Conservation (phyloP, 2,329 filamentous ascomycete genomes). For the Paracorniculantispora psalliotae region DNA sequence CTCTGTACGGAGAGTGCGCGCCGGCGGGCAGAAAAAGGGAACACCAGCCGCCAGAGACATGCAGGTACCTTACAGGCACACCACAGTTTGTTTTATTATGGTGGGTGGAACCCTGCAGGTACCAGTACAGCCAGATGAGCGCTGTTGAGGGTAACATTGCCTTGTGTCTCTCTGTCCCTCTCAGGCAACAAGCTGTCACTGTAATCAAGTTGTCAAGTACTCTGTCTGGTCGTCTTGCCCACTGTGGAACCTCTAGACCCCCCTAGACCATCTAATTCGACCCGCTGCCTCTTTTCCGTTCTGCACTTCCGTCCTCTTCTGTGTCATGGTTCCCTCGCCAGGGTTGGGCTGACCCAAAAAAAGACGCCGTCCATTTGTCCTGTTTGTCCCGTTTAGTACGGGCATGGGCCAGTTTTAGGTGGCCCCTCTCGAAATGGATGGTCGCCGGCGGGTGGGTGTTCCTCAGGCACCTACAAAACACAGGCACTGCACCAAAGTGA, state of each 20-base stretch:
- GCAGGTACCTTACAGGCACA: neutral
- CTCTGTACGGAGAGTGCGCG: no score
- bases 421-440: slow-evolving; percentile 5
- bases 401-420: neutral
- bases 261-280: neutral
- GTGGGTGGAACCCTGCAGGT: neutral
- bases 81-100: neutral
- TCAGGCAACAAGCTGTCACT: no score
- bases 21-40: neutral
- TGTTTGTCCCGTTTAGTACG: neutral
- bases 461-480: neutral
- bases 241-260: neutral
- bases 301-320: neutral
- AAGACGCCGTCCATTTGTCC: neutral
- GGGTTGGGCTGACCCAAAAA: neutral
- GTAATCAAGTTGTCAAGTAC: no score
- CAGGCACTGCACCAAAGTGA: neutral
- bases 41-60: neutral
- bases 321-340: neutral
- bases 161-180: no score
- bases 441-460: neutral
- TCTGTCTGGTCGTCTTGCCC: neutral
- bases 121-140: neutral
- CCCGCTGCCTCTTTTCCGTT: neutral
- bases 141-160: neutral